Base-by-base conservation (phyloP, 306 rosid genomes). In the Cercis canadensis region DNA sequence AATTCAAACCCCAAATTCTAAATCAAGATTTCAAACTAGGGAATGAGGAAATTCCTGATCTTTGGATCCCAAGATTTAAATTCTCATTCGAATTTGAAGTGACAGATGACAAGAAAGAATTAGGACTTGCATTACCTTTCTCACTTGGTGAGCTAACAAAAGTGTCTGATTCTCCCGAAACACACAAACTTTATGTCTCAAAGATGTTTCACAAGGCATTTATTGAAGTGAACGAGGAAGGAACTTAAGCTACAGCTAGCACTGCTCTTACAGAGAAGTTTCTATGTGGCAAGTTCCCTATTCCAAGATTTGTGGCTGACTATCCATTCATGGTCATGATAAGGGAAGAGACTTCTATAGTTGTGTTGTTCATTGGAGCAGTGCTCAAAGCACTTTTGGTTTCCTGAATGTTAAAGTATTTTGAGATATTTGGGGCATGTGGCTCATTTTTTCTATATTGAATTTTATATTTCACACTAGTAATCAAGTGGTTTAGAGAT, bases 31-130 rank as follows among this genome's bases (percentile, higher is more conserved):
- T 54, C 31, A 37, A 45, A 5, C 2, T 7, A 0, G 0, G 0
- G 0, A 0, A 3, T 2, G 41, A 18, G 12, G 7, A n/a, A 0
- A 37, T 80, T 1, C 7, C 34, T 14, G 13, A 66, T 0, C 53
- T 81, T 8, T 37, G 57, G 49, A 75, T 81, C 32, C 85, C 75
- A 13, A 57, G 59, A 45, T 81, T 81, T 47, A 71, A 59, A 17
- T 24, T 75, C 29, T 29, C 62, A 13, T 55, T 14, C 5, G 9
- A 5, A 0, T 81, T 81, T 33, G n/a, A 36, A 0, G 57, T 44
- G 11, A 17, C 13, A 2, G 0, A 39, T 75, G 0, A 33, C 18
- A 13, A 66, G 5, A 6, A 17, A 17, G 34, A 55, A 15, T 31
- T 75, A 19, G 76, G 84, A 45, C 15, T 78, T 0, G 43, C 4